phyloP scores from a whole-genome alignment of 2,329 filamentous ascomycete genomes.

The Pleoardoris graminearum region DNA sequence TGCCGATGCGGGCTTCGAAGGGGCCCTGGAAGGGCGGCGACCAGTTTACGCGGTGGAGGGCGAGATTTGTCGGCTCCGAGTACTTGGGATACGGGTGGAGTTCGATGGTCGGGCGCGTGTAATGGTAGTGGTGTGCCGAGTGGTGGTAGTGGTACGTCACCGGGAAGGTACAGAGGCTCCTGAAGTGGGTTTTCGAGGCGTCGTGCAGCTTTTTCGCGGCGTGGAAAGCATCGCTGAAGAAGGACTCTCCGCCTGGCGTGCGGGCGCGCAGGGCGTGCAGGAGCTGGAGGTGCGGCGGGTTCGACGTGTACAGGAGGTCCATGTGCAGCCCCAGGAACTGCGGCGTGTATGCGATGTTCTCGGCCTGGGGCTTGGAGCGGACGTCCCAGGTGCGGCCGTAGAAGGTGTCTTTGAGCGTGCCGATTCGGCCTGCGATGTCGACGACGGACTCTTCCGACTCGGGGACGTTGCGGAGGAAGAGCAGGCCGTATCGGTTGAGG shows the following conservation, averaged over 20 bases:
- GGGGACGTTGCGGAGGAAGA: conserved; percentile 78
- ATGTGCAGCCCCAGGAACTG: conserved; percentile 85
- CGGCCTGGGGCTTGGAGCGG: conserved; percentile 75
- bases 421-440: conserved; percentile 71
- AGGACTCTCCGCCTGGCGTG: conserved; percentile 76
- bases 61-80: conserved; percentile 34
- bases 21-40: conserved; percentile 78
- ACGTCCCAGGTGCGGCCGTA: conserved; percentile 94
- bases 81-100: conserved; percentile 33
- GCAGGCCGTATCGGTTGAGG: conserved; percentile 68
- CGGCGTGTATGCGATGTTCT: conserved; percentile 88
- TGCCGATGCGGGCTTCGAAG: conserved; percentile 46
- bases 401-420: conserved; percentile 80
- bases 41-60: conserved; percentile 62
- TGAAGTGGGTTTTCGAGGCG: conserved; percentile 33
- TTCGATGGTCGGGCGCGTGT: conserved; percentile 60
- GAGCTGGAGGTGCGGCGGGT: conserved; percentile 80
- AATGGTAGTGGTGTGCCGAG: conserved; percentile 62
- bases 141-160: conserved; percentile 72
- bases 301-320: conserved; percentile 84
- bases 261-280: conserved; percentile 87
- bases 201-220: conserved; percentile 55
- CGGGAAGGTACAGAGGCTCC: conserved; percentile 48
- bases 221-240: conserved; percentile 77
- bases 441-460: conserved; percentile 67